A percentile compares a stretch with the other conserved stretches of the same genome.
phyloP scores from a whole-genome alignment of 2,329 filamentous ascomycete genomes.

The Phoma herbarum region DNA sequence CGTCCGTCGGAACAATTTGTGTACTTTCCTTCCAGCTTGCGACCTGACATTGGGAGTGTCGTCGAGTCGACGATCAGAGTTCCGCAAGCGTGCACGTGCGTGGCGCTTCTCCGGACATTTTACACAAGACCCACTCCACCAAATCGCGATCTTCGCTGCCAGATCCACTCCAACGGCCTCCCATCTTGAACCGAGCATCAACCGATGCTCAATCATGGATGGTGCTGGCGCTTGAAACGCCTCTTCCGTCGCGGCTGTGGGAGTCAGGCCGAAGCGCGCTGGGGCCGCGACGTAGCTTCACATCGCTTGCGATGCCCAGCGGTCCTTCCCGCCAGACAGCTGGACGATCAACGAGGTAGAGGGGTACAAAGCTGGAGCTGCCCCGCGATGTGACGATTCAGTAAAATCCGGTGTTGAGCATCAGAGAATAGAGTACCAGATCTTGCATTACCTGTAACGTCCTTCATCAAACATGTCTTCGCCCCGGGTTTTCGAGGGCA shows the following conservation, averaged over 20 bases:
- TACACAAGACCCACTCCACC: conserved; percentile 14
- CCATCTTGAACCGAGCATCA: background rate
- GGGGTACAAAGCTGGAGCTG: conserved; percentile 19
- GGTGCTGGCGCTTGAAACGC: conserved; percentile 16
- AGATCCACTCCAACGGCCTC: conserved; percentile 3
- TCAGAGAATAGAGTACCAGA: background rate
- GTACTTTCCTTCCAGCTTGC: background rate
- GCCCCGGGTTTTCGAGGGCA: conserved; percentile 63
- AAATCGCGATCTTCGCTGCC: conserved; percentile 18
- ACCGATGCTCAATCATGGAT: conserved; percentile 7
- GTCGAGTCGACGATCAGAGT: background rate
- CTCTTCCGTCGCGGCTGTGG: conserved; percentile 10
- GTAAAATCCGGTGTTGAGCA: conserved; percentile 1
- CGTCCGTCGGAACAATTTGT: background rate
- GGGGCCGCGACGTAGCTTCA: conserved; percentile 1
- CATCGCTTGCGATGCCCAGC: conserved; percentile 7
- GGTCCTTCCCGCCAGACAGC: conserved; percentile 4
- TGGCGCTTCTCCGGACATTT: conserved; percentile 13
- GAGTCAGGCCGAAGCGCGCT: conserved; percentile 6
- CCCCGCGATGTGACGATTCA: conserved; percentile 1
- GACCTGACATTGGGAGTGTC: background rate
- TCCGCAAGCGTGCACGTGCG: background rate
- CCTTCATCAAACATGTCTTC: conserved; percentile 7
- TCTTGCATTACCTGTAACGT: background rate
- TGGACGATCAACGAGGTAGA: conserved; percentile 2